phyloP scores from a whole-genome alignment of 768 basidiomycete species.

The Collybia sordida region DNA sequence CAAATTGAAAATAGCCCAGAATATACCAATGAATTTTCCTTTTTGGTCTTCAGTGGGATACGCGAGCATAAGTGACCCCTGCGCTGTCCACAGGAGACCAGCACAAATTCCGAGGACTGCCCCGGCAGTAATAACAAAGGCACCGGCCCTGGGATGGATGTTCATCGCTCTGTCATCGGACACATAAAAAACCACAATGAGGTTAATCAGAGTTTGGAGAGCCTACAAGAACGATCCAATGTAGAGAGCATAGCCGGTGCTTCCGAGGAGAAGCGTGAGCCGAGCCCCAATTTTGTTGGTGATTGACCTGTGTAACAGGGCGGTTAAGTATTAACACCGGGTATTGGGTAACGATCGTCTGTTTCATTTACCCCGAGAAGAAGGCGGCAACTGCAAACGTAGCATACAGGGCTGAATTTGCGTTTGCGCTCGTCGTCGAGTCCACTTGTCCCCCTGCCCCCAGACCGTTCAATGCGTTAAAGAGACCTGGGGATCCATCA shows the following conservation, averaged over 20 bases:
- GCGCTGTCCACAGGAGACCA: constrained; percentile 76
- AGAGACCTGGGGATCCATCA: constrained; percentile 52
- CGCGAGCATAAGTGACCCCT: constrained; percentile 79
- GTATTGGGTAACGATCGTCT: background rate
- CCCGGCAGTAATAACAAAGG: constrained; percentile 74
- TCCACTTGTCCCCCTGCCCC: constrained; percentile 80
- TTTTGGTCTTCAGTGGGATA: constrained; percentile 82
- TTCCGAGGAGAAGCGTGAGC: constrained; percentile 72
- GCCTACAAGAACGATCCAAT: constrained; percentile 70
- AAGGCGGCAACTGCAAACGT: constrained; percentile 46
- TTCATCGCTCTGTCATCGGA: constrained; percentile 54
- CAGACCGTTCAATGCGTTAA: constrained; percentile 78
- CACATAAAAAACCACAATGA: background rate
- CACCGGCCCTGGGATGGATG: constrained; percentile 58
- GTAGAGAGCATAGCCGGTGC: constrained; percentile 74
- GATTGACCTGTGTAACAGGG: constrained; percentile 53
- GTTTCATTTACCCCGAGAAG: constrained; percentile 27
- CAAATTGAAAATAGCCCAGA: constrained; percentile 84
- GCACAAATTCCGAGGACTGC: constrained; percentile 75
- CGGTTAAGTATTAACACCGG: background rate
- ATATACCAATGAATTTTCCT: constrained; percentile 76
- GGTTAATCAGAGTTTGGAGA: background rate
- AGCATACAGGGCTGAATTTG: constrained; percentile 66
- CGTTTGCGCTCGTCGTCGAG: constrained; percentile 63
- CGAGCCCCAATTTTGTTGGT: constrained; percentile 80